Base-by-base conservation (phyloP, 495 filamentous ascomycete genomes). In the Annulohypoxylon maeteangense region DNA sequence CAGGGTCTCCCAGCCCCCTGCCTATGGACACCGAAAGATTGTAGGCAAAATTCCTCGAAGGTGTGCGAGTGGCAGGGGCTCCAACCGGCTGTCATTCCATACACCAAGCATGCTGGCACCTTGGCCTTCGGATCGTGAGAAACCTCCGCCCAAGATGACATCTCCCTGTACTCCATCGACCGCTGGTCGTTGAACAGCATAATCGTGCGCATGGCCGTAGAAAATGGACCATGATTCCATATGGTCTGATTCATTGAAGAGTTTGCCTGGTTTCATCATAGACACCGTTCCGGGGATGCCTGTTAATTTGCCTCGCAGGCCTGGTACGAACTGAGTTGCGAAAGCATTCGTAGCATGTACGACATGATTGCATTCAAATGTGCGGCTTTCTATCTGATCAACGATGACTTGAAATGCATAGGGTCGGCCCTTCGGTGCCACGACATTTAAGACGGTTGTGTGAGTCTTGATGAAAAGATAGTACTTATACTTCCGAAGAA, bases 331-430 rank as follows among this genome's bases (percentile, higher is more conserved):
- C 42, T 85, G 79, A 0, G 82, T 64, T 5, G 82, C 75, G 65
- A 81, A 81, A 32, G 74, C 85, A 58, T 87, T 86, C 23, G 82
- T 86, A 22, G 83, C 81, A 68, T 84, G 82, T n/a, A 88, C 64
- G 29, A 87, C 65, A 48, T 83, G 78, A 14, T 61, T 72, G 7
- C 84, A 78, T 7, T 64, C 64, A 45, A 84, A 80, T 5, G 36
- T 45, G 11, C 82, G 81, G 5, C 78, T 78, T 0, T 74, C 32
- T n/a, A 25, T 0, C 83, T 85, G 0, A 58, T 56, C 40, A 4
- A 44, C 40, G n/a, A 44, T 2, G 11, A 84, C 55, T 27, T 66
- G 62, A 62, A 79, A 85, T 1, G 76, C 73, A 16, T 69, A 38
- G 16, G 7, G 11, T 11, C 12, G 14, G 14, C 16, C 16, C 51